A percentile compares a stretch with the other conserved stretches of the same genome.
phyloP scores from a whole-genome alignment of 2,329 filamentous ascomycete species.

The Gnomoniopsis smithogilvyi region DNA sequence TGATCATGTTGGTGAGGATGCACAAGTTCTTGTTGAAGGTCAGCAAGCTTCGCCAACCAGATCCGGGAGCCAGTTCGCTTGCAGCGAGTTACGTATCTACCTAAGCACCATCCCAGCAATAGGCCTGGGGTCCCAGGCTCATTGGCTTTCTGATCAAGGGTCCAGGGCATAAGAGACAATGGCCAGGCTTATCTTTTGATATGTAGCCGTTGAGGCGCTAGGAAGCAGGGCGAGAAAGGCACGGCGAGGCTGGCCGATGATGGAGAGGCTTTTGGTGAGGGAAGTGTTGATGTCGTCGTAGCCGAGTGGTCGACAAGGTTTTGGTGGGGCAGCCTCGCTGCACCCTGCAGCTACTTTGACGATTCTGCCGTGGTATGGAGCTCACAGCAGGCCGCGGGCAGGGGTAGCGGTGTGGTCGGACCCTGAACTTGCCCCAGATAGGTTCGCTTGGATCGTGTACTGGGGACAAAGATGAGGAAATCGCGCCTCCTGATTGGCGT shows the following conservation, averaged over 20 bases:
- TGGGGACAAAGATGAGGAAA: background rate
- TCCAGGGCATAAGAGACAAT: background rate
- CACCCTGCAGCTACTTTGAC: background rate
- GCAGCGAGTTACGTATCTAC: background rate
- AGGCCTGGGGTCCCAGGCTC: conserved; percentile 4
- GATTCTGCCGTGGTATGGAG: too few species aligned
- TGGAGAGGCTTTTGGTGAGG: background rate
- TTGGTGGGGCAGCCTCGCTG: conserved; percentile 4
- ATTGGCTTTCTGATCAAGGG: background rate
- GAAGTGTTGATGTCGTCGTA: background rate
- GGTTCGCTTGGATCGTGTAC: background rate
- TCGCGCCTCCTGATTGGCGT: background rate
- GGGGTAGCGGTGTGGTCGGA: background rate
- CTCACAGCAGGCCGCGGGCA: background rate
- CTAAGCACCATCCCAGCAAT: background rate
- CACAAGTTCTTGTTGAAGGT: background rate
- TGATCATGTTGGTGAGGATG: background rate
- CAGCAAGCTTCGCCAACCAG: background rate
- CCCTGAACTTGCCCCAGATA: background rate
- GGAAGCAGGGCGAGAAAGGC: background rate
- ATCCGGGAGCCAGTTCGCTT: background rate
- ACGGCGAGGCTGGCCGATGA: background rate
- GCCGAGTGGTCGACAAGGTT: background rate
- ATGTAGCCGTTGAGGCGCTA: conserved; percentile 17
- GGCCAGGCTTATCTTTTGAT: conserved; percentile 15